Evolutionary conservation across 306 rosid species (phyloP), one percentile per base, ranked within the genome.

Genomic region (Senna siamea): DNA sequence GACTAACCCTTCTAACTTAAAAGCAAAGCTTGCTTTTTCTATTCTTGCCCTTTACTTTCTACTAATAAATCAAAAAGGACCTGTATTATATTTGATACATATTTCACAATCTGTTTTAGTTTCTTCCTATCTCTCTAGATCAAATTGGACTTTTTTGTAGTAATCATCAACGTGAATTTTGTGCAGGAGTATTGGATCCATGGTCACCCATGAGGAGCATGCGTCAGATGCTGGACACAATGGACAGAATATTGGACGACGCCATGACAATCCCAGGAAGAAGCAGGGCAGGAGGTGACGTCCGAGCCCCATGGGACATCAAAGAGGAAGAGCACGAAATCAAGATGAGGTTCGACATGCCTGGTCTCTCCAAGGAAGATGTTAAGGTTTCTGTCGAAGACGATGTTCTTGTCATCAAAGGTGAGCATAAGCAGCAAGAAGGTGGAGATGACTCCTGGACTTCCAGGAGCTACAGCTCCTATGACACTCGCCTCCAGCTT

Each of bases 311-410:
- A 0, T 89, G 96, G 97, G 93, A 93, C 63, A 83, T 90, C 57
- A 79, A 83, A 77, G 96, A 93, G 1, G 86, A 85, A 4, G 96
- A 93, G 35, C 40, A 89, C 2, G 90, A 89, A 70, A 83, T 93
- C 69, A 87, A 50, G 68, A 76, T 90, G 89, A 70, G 97, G 63
- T 86, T 90, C 22, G 97, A 93, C 89, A 89, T 93, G 96, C 98
- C 97, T 0, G 98, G 98, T 20, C 85, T 93, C 0, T 82, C 90
- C 9, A 93, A 89, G 69, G 92, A 89, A 26, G 87, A 90, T 60
- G 93, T 90, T 22, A 90, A 87, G 66, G 90, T 93, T 3, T 82
- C 85, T 2, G 75, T 93, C 5, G 97, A 88, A 56, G 91, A 87
- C 28, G 79, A 87, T 44, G 76, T 88, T 14, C 90, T 93, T 56